Evolutionary conservation across 2,329 filamentous ascomycete species (phyloP).

Genomic region (Xylaria sp.): DNA sequence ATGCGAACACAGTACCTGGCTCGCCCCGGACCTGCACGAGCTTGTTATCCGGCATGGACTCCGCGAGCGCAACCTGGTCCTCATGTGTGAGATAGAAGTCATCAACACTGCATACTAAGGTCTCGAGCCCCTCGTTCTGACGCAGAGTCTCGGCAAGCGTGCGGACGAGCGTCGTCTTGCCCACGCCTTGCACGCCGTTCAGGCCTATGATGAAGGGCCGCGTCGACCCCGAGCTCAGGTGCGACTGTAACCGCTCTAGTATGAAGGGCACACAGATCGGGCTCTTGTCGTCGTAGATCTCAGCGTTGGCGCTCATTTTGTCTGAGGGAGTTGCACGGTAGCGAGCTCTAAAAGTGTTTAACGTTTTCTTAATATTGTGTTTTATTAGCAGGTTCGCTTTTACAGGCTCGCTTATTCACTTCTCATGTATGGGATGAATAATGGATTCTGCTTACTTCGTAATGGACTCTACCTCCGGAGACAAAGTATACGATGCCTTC

Average conservation of each 20-base stretch:
- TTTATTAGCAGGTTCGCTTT: background rate
- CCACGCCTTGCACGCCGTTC: constrained; percentile 90
- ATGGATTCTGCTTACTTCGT: background rate
- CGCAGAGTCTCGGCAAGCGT: constrained; percentile 71
- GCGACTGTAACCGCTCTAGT: constrained; percentile 64
- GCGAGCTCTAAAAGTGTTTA: background rate
- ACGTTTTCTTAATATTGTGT: background rate
- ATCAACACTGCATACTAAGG: constrained; percentile 83
- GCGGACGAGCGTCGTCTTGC: constrained; percentile 87
- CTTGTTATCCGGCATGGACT: constrained; percentile 73
- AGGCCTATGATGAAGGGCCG: constrained; percentile 86
- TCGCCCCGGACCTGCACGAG: constrained; percentile 85
- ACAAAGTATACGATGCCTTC: constrained; percentile 5
- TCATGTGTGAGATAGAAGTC: constrained; percentile 85
- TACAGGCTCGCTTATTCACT: background rate
- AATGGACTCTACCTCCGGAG: background rate
- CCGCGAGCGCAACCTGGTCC: constrained; percentile 72
- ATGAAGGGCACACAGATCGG: constrained; percentile 82
- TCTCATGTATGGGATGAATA: background rate
- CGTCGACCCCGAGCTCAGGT: constrained; percentile 48
- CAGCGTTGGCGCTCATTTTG: constrained; percentile 15
- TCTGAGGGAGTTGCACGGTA: background rate
- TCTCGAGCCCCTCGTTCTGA: constrained; percentile 65
- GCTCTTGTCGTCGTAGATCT: constrained; percentile 79
- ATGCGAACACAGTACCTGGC: constrained; percentile 63